Evolutionary conservation across 768 basidiomycete species (phyloP).

Genomic region (Rhodocollybia butyracea): DNA sequence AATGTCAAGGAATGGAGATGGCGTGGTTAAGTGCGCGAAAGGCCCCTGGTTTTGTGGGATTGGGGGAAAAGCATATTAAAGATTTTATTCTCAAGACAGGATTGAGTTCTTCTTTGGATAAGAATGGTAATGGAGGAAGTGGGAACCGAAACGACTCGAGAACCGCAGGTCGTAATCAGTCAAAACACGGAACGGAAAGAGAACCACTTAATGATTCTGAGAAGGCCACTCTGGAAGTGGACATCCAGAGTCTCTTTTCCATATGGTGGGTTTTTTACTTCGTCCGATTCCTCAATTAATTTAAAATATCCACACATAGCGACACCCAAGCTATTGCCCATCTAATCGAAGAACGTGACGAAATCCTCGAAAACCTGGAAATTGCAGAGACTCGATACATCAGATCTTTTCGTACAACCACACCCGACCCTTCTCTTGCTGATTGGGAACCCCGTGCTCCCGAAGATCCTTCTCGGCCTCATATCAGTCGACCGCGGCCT

Average conservation of each 20-base stretch:
- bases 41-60: conserved; percentile 66
- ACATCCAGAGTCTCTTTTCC: conserved; percentile 71
- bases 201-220: conserved; percentile 37
- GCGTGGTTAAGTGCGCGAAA: conserved; percentile 65
- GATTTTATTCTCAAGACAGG: conserved; percentile 64
- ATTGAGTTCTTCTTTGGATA: conserved; percentile 55
- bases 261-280: conserved; percentile 46
- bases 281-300: neutral
- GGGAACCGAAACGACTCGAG: conserved; percentile 23
- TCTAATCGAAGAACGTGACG: conserved; percentile 73
- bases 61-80: conserved; percentile 74
- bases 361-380: conserved; percentile 76
- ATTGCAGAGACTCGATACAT: conserved; percentile 79
- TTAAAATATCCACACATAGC: conserved; percentile 30
- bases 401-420: conserved; percentile 67
- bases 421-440: conserved; percentile 68
- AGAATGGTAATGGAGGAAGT: conserved; percentile 23
- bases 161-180: conserved; percentile 24
- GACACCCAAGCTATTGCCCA: conserved; percentile 65
- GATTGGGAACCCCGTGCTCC: conserved; percentile 49
- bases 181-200: conserved; percentile 20
- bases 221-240: conserved; percentile 50
- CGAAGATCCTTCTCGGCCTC: conserved; percentile 42
- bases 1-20: conserved; percentile 69
- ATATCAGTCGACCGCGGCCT: conserved; percentile 69